Conservation (phyloP, 257 asterid species). For the Prunella vulgaris region DNA sequence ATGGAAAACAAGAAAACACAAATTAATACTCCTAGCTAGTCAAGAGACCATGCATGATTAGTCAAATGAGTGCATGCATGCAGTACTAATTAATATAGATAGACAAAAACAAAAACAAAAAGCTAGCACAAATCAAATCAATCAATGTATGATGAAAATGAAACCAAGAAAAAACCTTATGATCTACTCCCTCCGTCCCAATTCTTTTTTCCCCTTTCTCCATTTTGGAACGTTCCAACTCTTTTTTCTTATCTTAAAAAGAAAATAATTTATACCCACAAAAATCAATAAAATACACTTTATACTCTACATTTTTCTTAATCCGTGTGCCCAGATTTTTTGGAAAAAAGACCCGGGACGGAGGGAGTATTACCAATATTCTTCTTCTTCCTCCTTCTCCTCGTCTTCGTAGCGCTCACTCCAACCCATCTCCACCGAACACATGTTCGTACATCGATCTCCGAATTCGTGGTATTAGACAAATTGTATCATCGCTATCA, state of each 20-base stretch:
- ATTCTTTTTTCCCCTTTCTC: too few species aligned
- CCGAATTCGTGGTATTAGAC: conserved; percentile 21
- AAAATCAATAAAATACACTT: too few species aligned
- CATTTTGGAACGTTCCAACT: too few species aligned
- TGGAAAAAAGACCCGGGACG: too few species aligned
- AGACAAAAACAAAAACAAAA: background rate
- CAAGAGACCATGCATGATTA: background rate
- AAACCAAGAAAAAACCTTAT: background rate
- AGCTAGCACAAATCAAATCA: conserved; percentile 2
- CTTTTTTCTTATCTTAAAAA: too few species aligned
- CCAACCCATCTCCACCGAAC: conserved; percentile 19
- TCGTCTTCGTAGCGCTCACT: background rate
- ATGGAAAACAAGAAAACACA: background rate
- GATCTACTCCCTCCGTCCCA: too few species aligned
- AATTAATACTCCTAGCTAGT: too few species aligned
- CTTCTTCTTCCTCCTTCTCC: background rate
- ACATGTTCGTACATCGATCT: conserved; percentile 17
- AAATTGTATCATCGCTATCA: background rate
- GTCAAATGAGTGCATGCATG: background rate
- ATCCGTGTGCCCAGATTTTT: too few species aligned
- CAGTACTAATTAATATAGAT: background rate
- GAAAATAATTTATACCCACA: too few species aligned
- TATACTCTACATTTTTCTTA: too few species aligned
- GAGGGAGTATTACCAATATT: too few species aligned
- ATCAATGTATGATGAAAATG: background rate